Conservation (phyloP, 2,329 filamentous ascomycete genomes). For the Ceratocystis variospora region DNA sequence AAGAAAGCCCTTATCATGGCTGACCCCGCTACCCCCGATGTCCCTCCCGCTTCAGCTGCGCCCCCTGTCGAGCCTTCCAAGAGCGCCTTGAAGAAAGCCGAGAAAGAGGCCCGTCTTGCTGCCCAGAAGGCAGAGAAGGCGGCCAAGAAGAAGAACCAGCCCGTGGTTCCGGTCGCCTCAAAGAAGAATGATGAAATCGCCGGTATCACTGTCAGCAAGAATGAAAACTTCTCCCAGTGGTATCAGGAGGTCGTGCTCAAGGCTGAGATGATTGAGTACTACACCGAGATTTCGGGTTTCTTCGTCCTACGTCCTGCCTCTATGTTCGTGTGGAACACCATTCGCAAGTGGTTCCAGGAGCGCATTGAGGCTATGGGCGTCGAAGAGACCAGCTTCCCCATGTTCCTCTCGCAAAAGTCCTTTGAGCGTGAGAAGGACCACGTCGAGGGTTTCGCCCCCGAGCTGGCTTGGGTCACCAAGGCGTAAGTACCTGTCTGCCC, state of each 20-base stretch:
- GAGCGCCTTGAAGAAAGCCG: conserved; percentile 51
- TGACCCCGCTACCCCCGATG: conserved; percentile 18
- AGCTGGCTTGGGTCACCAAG: conserved; percentile 79
- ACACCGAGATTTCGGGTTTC: conserved; percentile 84
- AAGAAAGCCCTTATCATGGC: conserved; percentile 17
- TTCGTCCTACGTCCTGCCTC: conserved; percentile 71
- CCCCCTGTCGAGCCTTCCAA: conserved; percentile 35
- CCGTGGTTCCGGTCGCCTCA: conserved; percentile 43
- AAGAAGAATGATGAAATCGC: conserved; percentile 58
- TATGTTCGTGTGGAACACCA: conserved; percentile 54
- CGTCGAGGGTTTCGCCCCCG: conserved; percentile 94
- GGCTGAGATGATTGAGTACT: conserved; percentile 96
- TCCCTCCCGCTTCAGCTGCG: conserved; percentile 24
- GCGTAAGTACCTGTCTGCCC: conserved; percentile 37
- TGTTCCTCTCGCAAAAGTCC: conserved; percentile 88
- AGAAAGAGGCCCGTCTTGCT: conserved; percentile 48
- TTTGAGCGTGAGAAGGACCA: conserved; percentile 84
- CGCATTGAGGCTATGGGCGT: conserved; percentile 85
- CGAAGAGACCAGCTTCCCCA: conserved; percentile 89
- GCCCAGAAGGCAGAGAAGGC: conserved; percentile 50
- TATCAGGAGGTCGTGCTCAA: conserved; percentile 97
- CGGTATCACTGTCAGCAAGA: conserved; percentile 75
- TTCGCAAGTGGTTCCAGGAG: conserved; percentile 52
- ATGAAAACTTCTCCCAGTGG: conserved; percentile 82
- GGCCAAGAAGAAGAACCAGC: conserved; percentile 38